phyloP scores from a whole-genome alignment of 164 flowering plant species.

The Magnolia changhungtana region DNA sequence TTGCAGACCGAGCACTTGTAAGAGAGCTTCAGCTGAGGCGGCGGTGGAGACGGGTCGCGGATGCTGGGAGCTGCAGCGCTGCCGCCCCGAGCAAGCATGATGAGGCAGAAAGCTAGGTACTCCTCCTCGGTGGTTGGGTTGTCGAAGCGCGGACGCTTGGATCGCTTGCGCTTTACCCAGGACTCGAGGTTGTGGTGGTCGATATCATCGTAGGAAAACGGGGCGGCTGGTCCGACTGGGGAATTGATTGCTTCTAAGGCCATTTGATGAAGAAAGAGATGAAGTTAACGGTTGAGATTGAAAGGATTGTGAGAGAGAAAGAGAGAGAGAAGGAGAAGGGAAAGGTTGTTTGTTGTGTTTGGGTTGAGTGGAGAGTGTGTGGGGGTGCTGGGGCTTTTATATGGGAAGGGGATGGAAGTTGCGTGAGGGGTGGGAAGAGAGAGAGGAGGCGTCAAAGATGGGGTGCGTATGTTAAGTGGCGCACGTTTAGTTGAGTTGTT shows the following conservation, averaged over 20 bases:
- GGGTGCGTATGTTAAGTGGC: not conserved
- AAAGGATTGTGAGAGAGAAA: not conserved
- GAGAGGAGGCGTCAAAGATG: conserved; percentile 4
- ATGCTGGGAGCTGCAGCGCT: conserved; percentile 1
- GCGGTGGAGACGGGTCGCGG: conserved; percentile 10
- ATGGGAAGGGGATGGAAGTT: conserved; percentile 32
- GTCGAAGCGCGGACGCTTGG: conserved; percentile 41
- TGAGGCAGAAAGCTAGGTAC: conserved; percentile 55
- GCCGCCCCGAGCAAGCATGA: conserved; percentile 58
- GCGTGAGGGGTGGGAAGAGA: conserved; percentile 33
- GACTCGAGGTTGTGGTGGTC: conserved; percentile 24
- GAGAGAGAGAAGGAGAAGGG: not conserved
- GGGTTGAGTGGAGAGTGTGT: not conserved
- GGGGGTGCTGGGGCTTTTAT: conserved; percentile 4
- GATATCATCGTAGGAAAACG: conserved; percentile 18
- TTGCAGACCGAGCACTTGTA: conserved; percentile 64
- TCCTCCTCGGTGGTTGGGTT: conserved; percentile 40
- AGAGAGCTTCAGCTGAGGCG: conserved; percentile 15
- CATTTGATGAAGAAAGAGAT: conserved; percentile 13
- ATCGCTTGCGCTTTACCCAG: conserved; percentile 53
- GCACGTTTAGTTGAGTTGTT: not conserved
- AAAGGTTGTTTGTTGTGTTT: not conserved
- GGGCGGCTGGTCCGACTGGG: conserved; percentile 23
- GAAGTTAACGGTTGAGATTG: not conserved
- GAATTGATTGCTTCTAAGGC: conserved; percentile 52